A percentile compares a stretch with the other conserved stretches of the same genome.
Evolutionary conservation across 495 filamentous ascomycete species (phyloP).

Genomic region (Lichina pygmaea): DNA sequence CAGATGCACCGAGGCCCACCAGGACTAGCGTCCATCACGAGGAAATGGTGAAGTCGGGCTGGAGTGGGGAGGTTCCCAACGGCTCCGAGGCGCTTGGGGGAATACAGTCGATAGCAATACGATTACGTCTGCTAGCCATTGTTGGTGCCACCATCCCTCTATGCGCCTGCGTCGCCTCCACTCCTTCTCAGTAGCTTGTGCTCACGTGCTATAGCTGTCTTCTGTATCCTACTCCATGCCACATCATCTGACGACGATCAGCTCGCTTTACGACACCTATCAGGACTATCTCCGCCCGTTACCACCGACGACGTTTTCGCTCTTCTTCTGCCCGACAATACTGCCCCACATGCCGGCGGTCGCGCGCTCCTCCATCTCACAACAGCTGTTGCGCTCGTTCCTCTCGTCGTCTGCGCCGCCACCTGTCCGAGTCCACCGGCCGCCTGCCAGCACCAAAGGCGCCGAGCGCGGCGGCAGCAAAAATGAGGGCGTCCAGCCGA

Average conservation of each 20-base stretch:
- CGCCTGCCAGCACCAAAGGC: slow-evolving; percentile 13
- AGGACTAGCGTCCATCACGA: no score
- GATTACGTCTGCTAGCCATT: slow-evolving; percentile 31
- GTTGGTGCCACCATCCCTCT: background rate
- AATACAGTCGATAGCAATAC: slow-evolving; percentile 29
- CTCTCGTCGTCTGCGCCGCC: slow-evolving; percentile 27
- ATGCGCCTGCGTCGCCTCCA: background rate
- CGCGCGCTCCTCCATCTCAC: slow-evolving; percentile 32
- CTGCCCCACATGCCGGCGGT: slow-evolving; percentile 19
- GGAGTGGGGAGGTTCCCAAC: slow-evolving; percentile 1
- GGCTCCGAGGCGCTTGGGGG: slow-evolving; percentile 19
- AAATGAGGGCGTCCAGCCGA: background rate
- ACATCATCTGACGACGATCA: slow-evolving; percentile 18
- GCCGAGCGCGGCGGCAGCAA: background rate
- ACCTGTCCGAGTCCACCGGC: background rate
- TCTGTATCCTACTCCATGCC: slow-evolving; percentile 18
- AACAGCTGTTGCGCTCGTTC: slow-evolving; percentile 33
- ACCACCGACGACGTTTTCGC: slow-evolving; percentile 40
- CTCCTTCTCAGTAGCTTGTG: background rate
- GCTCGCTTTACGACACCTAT: slow-evolving; percentile 39
- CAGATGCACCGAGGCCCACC: no score
- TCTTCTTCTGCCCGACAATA: slow-evolving; percentile 29
- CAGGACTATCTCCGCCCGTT: slow-evolving; percentile 36
- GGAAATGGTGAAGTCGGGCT: background rate
- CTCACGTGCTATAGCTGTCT: slow-evolving; percentile 11